Base-by-base conservation (phyloP, 2,329 filamentous ascomycete genomes). In the Passalora sequoiae region DNA sequence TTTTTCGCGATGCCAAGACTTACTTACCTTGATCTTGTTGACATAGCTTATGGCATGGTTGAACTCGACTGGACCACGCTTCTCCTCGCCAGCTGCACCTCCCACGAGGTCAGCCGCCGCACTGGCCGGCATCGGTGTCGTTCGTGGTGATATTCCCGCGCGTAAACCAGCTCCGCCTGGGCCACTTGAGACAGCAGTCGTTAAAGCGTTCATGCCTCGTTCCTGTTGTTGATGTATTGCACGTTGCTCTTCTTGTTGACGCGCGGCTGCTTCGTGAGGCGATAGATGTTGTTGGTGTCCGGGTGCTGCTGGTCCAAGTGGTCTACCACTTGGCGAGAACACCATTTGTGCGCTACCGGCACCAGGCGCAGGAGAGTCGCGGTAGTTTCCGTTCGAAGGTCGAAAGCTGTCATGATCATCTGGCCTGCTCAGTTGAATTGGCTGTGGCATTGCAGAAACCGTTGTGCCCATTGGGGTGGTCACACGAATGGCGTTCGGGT, bases 41-140 rank as follows among this genome's bases (percentile, higher is more conserved):
- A 98, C 92, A 60, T 98, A 98, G 65, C 89, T 97, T 52, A 98
- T 98, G 0, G 92, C 92, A 68, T 98, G 92, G 63, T 98, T 98
- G 67, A 98, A 98, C 62, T 98, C 92, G 13, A 98, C 92, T 1
- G 92, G 92, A 0, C 89, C 91, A 43, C 89, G 81, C 62, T 92
- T 94, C 66, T 94, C 89, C 63, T 86, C 57, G 40, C 72, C 74
- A 40, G 64, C 65, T 7, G 36, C 72, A 35, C 48, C 32, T 79
- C 80, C 57, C 16, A 44, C 49, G 20, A 46, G 50, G 36, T 37
- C 44, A 21, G 83, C 86, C 44, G 83, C 63, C 22, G 70, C 76
- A 49, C 77, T 76, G 48, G 79, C 76, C 30, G 72, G 71, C 45
- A 79, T 66, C 15, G 69, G 69, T 33, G 75, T 66, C 13, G 66